Conservation (phyloP, 371 early-diverging fungal genomes). For the Mucor plumbeus region DNA sequence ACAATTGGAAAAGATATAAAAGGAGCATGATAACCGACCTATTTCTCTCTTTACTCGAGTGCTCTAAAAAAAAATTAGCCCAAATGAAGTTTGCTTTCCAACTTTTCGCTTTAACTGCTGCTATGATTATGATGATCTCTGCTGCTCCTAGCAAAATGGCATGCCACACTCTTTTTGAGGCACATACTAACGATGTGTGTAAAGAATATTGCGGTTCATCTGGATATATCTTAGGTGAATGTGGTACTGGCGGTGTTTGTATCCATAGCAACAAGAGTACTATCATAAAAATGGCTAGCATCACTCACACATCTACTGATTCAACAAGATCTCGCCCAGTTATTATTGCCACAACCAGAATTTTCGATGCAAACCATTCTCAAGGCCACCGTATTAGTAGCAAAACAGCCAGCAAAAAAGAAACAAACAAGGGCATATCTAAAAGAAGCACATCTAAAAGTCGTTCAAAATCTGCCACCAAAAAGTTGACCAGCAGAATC, state of each 20-base stretch:
- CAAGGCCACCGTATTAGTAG: too few species aligned
- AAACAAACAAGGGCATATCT: too few species aligned
- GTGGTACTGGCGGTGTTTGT: conserved; percentile 30
- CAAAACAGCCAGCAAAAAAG: too few species aligned
- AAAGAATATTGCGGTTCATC: conserved; percentile 23
- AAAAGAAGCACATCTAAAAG: too few species aligned
- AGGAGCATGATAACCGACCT: background rate
- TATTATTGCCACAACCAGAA: too few species aligned
- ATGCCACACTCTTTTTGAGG: conserved; percentile 24
- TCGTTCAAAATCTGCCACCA: too few species aligned
- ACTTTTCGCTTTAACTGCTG: background rate
- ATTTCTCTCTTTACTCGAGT: background rate
- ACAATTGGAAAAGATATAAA: background rate
- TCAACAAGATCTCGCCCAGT: too few species aligned
- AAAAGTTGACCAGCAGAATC: too few species aligned
- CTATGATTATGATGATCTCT: conserved; percentile 9
- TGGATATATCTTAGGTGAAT: conserved; percentile 29
- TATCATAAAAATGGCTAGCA: background rate
- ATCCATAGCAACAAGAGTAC: conserved; percentile 26
- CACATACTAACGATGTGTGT: conserved; percentile 27
- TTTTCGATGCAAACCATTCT: too few species aligned
- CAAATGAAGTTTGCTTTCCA: conserved; percentile 24
- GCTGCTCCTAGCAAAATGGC: conserved; percentile 16
- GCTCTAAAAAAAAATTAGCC: background rate
- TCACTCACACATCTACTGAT: background rate